A percentile compares a stretch with the other conserved stretches of the same genome.
Conservation (phyloP, 306 rosid species). For the Arachis stenosperma region DNA sequence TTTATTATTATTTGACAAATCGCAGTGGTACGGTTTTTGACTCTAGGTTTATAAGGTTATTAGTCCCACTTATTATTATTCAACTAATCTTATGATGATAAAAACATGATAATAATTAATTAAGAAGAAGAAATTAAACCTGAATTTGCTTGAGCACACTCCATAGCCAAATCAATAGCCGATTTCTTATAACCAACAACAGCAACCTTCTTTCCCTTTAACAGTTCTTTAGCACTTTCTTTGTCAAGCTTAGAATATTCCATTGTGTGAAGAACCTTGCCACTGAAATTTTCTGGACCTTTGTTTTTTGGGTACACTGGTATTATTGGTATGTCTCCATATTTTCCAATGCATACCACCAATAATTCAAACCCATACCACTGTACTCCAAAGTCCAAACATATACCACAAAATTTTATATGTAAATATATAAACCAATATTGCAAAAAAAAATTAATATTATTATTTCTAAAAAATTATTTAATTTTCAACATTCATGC, state of each 20-base stretch:
- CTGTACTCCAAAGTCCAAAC: not conserved
- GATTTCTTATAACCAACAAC: conserved; percentile 63
- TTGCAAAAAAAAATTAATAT: too few relatives aligned
- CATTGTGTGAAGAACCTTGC: conserved; percentile 58
- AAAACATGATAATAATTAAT: too few relatives aligned
- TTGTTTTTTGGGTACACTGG: conserved; percentile 45
- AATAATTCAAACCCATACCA: conserved; percentile 61
- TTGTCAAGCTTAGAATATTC: conserved; percentile 59
- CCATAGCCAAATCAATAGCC: conserved; percentile 60
- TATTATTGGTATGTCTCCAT: conserved; percentile 59
- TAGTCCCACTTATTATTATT: too few relatives aligned
- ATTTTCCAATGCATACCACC: conserved; percentile 62
- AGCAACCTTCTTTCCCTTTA: conserved; percentile 56
- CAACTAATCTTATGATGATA: too few relatives aligned
- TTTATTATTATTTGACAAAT: too few relatives aligned
- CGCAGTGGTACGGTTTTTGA: too few relatives aligned
- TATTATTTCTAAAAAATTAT: too few relatives aligned
- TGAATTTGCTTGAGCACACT: conserved; percentile 62
- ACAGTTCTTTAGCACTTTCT: conserved; percentile 45
- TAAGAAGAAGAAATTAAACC: conserved; percentile 29
- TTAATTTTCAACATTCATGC: too few relatives aligned
- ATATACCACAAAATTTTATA: too few relatives aligned
- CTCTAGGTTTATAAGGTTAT: too few relatives aligned
- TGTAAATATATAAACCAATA: too few relatives aligned
- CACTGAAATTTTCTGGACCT: conserved; percentile 53